Base-by-base conservation (phyloP, 495 filamentous ascomycete species). In the Chaetomium fimeti region DNA sequence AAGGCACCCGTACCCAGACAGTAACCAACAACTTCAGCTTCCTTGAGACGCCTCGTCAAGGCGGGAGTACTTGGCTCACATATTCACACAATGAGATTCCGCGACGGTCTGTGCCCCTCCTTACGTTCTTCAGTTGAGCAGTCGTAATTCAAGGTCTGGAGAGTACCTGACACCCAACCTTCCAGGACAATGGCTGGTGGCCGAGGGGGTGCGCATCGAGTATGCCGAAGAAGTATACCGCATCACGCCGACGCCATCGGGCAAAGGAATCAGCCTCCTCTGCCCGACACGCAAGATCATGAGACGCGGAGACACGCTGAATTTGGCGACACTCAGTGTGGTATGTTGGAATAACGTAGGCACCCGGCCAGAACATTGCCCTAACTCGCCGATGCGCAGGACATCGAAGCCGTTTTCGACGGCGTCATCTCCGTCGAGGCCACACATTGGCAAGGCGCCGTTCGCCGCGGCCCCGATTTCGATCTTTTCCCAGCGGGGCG, bases 351-450 rank as follows among this genome's bases (percentile, higher is more conserved):
- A 36, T 5, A 7, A 24, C 18, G n/a, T 5, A n/a, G 16, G 20
- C 43, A 22, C 18, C 16, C 43, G 18, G 9, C 43, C 11, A n/a
- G 4, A 13, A 13, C 18, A 18, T n/a, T 22, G 18, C 18, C 32
- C 45, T 59, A 73, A 66, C 74, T 15, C 68, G 69, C 24, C 5
- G 67, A 77, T 55, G 73, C 76, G 71, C 22, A 88, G 85, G 69
- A 83, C 51, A 74, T 82, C 61, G 73, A 77, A 65, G 81, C 84
- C n/a, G 80, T 77, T 22, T 75, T 80, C 48, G 84, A 86, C 54
- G 86, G 86, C 53, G 78, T 86, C 20, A 81, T 88, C 59, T 85
- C 85, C 7, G 79, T 88, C 51, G 86, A 87, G 60, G 77, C 84
- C 9, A 85, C 84, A 0, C 88, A 91, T 68, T 90, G 88, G 85